These are phyloP conservation scores for Schizosaccharomyces lindneri DNA, from an alignment of 805 yeast species.

Conservation along the genomic window DNA sequence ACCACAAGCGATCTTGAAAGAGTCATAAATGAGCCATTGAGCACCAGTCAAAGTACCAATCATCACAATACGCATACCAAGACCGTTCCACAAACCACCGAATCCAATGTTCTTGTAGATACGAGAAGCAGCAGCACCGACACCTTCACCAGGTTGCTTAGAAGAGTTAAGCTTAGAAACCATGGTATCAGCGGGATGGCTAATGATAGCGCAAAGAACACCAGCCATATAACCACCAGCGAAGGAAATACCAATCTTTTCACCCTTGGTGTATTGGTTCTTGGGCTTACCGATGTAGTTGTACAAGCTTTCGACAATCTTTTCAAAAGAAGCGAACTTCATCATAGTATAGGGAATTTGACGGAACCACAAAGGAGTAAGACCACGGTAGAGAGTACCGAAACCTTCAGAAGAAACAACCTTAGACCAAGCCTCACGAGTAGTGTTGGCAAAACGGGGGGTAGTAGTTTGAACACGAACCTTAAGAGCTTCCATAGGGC, in stretches of 20 bases:
- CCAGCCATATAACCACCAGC: slow-evolving; percentile 76
- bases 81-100: slow-evolving; percentile 61
- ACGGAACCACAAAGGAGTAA: slow-evolving; percentile 92
- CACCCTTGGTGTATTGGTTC: slow-evolving; percentile 30
- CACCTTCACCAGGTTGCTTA: slow-evolving; percentile 32
- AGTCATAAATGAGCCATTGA: slow-evolving; percentile 64
- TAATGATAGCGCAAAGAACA: slow-evolving; percentile 62
- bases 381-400: slow-evolving; percentile 78
- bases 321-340: slow-evolving; percentile 64
- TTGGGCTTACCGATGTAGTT: slow-evolving; percentile 36
- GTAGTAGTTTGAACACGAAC: slow-evolving; percentile 15
- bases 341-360: slow-evolving; percentile 76
- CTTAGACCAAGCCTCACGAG: slow-evolving; percentile 65
- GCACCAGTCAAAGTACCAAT: slow-evolving; percentile 77
- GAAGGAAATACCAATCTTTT: slow-evolving; percentile 66
- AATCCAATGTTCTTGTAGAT: slow-evolving; percentile 54
- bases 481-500: slow-evolving; percentile 70
- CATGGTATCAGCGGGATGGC: slow-evolving; percentile 83
- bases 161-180: slow-evolving; percentile 51
- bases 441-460: slow-evolving; percentile 34
- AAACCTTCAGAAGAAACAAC: slow-evolving; percentile 82
- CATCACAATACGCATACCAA: slow-evolving; percentile 70
- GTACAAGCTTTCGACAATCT: slow-evolving; percentile 50
- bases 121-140: slow-evolving; percentile 31
- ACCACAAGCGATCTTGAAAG: slow-evolving; percentile 1